A percentile compares a stretch with the other conserved stretches of the same genome.
Conservation (phyloP, 352 stramenopile genomes). For the Albugo laibachii region DNA sequence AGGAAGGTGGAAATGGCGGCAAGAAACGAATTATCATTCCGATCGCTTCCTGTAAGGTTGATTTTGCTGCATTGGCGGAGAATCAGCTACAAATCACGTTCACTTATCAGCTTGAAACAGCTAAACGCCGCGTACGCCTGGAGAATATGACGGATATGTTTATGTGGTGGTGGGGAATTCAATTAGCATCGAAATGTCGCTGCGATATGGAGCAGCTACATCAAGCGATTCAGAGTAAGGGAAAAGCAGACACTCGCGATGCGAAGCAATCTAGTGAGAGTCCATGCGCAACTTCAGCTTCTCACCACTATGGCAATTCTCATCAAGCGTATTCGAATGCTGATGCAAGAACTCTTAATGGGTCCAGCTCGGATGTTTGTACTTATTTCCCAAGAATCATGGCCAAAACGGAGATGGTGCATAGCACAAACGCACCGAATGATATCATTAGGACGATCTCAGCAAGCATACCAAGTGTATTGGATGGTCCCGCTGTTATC, state of each 20-base stretch:
- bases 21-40: slow-evolving; percentile 32
- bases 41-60: slow-evolving; percentile 19
- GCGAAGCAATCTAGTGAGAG: slow-evolving; percentile 1
- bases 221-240: slow-evolving; percentile 12
- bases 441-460: too few relatives aligned
- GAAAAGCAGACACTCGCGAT: too few relatives aligned
- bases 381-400: too few relatives aligned
- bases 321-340: slow-evolving; percentile 6
- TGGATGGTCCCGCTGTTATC: too few relatives aligned
- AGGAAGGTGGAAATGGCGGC: slow-evolving; percentile 16
- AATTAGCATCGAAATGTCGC: slow-evolving; percentile 26
- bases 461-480: too few relatives aligned
- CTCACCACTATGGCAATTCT: slow-evolving; percentile 29
- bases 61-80: slow-evolving; percentile 31
- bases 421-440: too few relatives aligned
- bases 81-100: slow-evolving; percentile 34
- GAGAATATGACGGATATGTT: slow-evolving; percentile 36
- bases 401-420: too few relatives aligned
- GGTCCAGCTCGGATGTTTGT: too few relatives aligned
- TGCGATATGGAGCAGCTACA: slow-evolving; percentile 24
- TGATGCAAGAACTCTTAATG: too few relatives aligned
- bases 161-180: slow-evolving; percentile 57
- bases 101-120: slow-evolving; percentile 24
- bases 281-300: slow-evolving; percentile 16
- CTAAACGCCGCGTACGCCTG: slow-evolving; percentile 24